A percentile compares a stretch with the other conserved stretches of the same genome.
Conservation (phyloP, 2,329 filamentous ascomycete genomes). For the Byssoonygena ceratinophila region DNA sequence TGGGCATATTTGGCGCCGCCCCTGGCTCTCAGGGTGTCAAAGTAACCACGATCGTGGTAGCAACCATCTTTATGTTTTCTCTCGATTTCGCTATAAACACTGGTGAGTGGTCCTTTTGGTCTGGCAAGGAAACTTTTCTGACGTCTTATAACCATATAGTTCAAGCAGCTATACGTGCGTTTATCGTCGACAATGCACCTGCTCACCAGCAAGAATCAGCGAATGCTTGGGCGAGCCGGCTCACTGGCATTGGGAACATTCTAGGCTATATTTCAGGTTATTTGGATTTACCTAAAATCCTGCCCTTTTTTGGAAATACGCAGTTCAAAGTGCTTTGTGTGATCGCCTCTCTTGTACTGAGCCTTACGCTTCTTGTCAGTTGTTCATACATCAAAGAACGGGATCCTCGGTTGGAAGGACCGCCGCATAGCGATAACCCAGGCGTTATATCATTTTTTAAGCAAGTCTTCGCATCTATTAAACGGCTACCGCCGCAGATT, state of each 20-base stretch:
- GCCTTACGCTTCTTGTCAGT: conserved; percentile 59
- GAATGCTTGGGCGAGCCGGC: conserved; percentile 85
- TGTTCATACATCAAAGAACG: conserved; percentile 61
- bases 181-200: conserved; percentile 87
- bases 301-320: conserved; percentile 72
- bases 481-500: conserved; percentile 69
- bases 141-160: conserved; percentile 40
- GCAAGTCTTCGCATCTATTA: conserved; percentile 64
- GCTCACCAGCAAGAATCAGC: conserved; percentile 87
- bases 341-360: conserved; percentile 66
- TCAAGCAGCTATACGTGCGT: conserved; percentile 81
- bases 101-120: conserved; percentile 39
- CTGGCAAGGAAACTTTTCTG: conserved; percentile 3
- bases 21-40: conserved; percentile 55
- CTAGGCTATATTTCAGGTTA: conserved; percentile 82
- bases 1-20: conserved; percentile 61
- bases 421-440: conserved; percentile 48
- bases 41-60: conserved; percentile 59
- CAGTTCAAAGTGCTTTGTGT: conserved; percentile 91
- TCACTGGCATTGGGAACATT: conserved; percentile 82
- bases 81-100: conserved; percentile 94
- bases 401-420: conserved; percentile 63
- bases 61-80: conserved; percentile 77
- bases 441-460: conserved; percentile 71
- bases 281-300: conserved; percentile 59